phyloP scores from a whole-genome alignment of 1,284 basidiomycete genomes.

The Apiotrichum gamsii region DNA sequence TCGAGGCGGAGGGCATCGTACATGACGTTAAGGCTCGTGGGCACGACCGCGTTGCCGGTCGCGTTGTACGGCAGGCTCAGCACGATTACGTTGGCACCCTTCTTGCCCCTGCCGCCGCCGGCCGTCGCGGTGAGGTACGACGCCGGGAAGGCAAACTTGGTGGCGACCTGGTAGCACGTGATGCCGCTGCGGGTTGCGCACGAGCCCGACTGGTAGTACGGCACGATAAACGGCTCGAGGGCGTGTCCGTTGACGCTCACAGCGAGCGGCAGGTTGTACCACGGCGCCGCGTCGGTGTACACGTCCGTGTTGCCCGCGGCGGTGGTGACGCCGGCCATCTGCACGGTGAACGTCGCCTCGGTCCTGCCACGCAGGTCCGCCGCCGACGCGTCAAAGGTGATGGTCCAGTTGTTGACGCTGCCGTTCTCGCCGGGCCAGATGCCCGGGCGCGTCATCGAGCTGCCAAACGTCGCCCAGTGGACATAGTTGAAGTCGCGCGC shows the following conservation, averaged over 20 bases:
- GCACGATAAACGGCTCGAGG: constrained; percentile 22
- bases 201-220: constrained; percentile 30
- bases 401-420: constrained; percentile 31
- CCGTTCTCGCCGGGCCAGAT: not conserved
- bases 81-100: constrained; percentile 23
- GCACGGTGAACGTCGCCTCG: constrained; percentile 23
- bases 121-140: constrained; percentile 10
- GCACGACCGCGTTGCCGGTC: constrained; percentile 11
- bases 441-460: constrained; percentile 9
- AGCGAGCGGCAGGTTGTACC: constrained; percentile 16
- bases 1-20: constrained; percentile 33
- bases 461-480: constrained; percentile 26
- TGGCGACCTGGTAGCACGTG: constrained; percentile 25
- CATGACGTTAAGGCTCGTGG: constrained; percentile 22
- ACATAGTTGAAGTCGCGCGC: constrained; percentile 30
- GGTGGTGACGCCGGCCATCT: constrained; percentile 24
- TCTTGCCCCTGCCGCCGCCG: too few species aligned
- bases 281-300: constrained; percentile 9
- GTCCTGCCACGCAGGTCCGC: constrained; percentile 5
- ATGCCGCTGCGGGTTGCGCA: constrained; percentile 27
- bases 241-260: constrained; percentile 26
- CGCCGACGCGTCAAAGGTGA: constrained; percentile 20
- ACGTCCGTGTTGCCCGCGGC: constrained; percentile 30
- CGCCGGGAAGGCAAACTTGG: constrained; percentile 24
- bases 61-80: constrained; percentile 33